Conservation (phyloP, 176 grass and related monocot species). For the Oryza glaberrima region DNA sequence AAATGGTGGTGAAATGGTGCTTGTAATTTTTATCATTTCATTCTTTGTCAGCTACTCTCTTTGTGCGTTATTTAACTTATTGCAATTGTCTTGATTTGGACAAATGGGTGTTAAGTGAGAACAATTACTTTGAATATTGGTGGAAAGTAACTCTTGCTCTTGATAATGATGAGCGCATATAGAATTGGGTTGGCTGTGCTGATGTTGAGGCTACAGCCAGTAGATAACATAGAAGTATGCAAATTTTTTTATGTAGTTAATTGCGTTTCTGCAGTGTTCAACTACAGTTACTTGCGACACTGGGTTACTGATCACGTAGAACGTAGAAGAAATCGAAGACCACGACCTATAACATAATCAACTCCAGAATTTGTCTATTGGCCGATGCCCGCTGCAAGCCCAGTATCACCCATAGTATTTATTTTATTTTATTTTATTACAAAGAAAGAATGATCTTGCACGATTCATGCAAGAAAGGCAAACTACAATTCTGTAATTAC, state of each 20-base stretch:
- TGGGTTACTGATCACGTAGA: neutral
- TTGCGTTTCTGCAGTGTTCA: neutral
- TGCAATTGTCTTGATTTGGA: constrained; percentile 47
- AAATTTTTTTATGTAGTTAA: neutral
- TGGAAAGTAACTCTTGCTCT: constrained; percentile 13
- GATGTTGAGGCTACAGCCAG: neutral
- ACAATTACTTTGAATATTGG: constrained; percentile 41
- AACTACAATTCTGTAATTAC: neutral
- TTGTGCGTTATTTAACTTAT: constrained; percentile 41
- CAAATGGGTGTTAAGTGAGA: constrained; percentile 43
- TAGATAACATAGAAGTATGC: neutral
- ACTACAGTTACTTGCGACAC: neutral
- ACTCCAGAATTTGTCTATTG: neutral
- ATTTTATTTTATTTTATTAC: neutral
- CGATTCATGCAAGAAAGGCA: neutral
- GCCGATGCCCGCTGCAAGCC: neutral
- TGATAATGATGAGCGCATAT: constrained; percentile 31
- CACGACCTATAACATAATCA: neutral
- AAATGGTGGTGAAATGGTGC: constrained; percentile 32
- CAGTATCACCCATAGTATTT: neutral
- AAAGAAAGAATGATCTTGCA: neutral
- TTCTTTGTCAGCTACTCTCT: constrained; percentile 44
- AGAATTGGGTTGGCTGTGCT: constrained; percentile 23
- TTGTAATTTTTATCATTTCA: constrained; percentile 55
- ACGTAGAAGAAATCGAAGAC: neutral